Evolutionary conservation across 805 yeast genomes (phyloP).

Genomic region (Schwanniomyces vanrijiae): DNA sequence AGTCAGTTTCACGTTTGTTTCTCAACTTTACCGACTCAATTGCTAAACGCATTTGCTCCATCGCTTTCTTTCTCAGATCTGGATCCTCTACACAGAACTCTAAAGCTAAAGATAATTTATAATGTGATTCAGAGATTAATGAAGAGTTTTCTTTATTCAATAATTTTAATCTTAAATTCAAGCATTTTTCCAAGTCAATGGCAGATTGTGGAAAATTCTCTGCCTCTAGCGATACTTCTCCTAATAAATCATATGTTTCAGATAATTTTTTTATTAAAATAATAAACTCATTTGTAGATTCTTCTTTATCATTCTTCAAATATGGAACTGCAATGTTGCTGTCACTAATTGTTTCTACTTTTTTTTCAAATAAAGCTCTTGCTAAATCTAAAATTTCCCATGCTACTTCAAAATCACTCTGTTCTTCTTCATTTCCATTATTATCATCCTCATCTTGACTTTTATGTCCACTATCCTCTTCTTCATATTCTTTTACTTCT

Average conservation of each 20-base stretch:
- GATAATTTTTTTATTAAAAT: conserved; percentile 55
- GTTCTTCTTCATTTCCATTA: conserved; percentile 39
- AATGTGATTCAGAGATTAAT: conserved; percentile 74
- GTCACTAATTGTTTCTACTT: conserved; percentile 24
- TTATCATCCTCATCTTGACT: conserved; percentile 41
- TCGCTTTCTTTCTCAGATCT: conserved; percentile 47
- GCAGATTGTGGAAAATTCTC: conserved; percentile 84
- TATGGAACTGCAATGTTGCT: conserved; percentile 21
- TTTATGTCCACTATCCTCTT: conserved; percentile 33
- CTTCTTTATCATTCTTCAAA: conserved; percentile 26
- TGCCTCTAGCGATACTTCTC: conserved; percentile 87
- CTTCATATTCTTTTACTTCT: conserved; percentile 17
- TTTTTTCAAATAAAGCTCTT: conserved; percentile 59
- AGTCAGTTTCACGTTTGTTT: conserved; percentile 42
- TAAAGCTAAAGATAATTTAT: conserved; percentile 73
- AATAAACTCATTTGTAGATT: conserved; percentile 32
- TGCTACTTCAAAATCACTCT: conserved; percentile 79
- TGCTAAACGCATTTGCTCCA: conserved; percentile 55
- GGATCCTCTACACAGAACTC: conserved; percentile 67
- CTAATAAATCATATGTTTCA: conserved; percentile 75
- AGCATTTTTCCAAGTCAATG: conserved; percentile 60
- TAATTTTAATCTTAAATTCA: conserved; percentile 53
- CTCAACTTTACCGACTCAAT: conserved; percentile 39
- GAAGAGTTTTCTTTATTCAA: conserved; percentile 51
- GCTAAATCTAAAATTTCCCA: conserved; percentile 86